Base-by-base conservation (phyloP, 805 yeast genomes). In the Spathaspora sp. region DNA sequence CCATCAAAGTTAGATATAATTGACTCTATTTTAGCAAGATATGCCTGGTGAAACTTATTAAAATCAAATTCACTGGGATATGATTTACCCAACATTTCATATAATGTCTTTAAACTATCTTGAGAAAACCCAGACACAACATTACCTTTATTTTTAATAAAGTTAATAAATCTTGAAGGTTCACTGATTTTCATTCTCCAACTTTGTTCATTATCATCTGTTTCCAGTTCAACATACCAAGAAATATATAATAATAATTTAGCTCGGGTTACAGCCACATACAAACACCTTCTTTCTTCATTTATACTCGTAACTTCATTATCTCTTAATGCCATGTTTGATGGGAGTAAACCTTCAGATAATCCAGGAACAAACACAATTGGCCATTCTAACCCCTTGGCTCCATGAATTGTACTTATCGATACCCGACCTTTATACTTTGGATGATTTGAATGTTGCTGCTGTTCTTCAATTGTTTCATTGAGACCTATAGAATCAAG, bases 321-420 rank as follows among this genome's bases (percentile, higher is more conserved):
- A 66, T 6, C 55, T 56, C 32, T 62, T 60, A n/a, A 68, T 56
- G 81, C 81, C 60, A 77, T 78, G 1, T 66, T 60, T 3, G 85
- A 81, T 0, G 96, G 96, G 11, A 89, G 68, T 12, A 80, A 65
- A 1, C 87, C 86, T 46, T 87, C 89, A 31, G 79, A 73, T 16
- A 88, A 68, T 0, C 89, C 86, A 0, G 96, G 90, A 11, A 89
- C 79, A 62, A 89, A 89, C 0, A 93, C 97, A 12, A 89, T 81
- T 0, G 96, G 93, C 97, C 98, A 93, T 64, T 93, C 99, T 1
- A 92, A 73, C 0, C 99, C 99, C 64, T 93, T 93, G 1, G 97
- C 83, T 0, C 91, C 89, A 64, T 93, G 99, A 11, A 93, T 86
- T 0, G 98, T 94, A 0, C 96, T 86, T 0, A 93, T 49, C 5